Percentiles rank a stretch among this genome's conserved stretches.
phyloP scores from a whole-genome alignment of 2,329 filamentous ascomycete species.

The Alternaria atra region DNA sequence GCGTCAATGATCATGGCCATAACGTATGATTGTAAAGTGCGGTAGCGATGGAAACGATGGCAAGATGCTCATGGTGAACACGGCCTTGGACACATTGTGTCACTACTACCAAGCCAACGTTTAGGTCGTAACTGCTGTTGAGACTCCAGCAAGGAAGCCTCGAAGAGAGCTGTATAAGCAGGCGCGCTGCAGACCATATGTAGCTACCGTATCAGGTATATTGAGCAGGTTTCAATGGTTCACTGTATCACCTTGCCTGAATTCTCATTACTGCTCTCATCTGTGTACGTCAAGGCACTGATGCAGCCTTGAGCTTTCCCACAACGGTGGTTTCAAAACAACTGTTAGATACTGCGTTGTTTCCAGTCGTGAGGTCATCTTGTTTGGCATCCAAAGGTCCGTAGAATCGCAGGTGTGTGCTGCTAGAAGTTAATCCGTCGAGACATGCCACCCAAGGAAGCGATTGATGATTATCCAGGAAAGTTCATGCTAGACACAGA shows the following conservation, averaged over 20 bases:
- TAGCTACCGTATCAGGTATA: not conserved
- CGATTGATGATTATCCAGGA: not conserved
- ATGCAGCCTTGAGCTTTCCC: not conserved
- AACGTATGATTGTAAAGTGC: not conserved
- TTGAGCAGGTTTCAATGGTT: not conserved
- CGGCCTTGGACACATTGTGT: not conserved
- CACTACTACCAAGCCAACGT: not conserved
- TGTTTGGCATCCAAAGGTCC: too few species aligned
- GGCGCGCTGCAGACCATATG: not conserved
- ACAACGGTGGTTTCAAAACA: not conserved
- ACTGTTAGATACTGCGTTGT: not conserved
- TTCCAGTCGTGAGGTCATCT: fast-evolving
- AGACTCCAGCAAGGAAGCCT: not conserved
- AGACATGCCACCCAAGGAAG: not conserved
- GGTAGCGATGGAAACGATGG: not conserved
- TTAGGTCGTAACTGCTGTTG: not conserved
- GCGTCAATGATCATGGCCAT: slow-evolving; percentile 1
- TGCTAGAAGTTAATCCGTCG: not conserved
- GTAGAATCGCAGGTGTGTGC: not conserved
- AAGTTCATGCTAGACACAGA: too few species aligned
- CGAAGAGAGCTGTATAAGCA: not conserved
- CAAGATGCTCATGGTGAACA: not conserved
- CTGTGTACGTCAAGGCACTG: not conserved
- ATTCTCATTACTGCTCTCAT: not conserved
- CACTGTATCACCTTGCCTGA: not conserved